Base-by-base conservation (phyloP, 345 rosid species). In the Citrus inodora region DNA sequence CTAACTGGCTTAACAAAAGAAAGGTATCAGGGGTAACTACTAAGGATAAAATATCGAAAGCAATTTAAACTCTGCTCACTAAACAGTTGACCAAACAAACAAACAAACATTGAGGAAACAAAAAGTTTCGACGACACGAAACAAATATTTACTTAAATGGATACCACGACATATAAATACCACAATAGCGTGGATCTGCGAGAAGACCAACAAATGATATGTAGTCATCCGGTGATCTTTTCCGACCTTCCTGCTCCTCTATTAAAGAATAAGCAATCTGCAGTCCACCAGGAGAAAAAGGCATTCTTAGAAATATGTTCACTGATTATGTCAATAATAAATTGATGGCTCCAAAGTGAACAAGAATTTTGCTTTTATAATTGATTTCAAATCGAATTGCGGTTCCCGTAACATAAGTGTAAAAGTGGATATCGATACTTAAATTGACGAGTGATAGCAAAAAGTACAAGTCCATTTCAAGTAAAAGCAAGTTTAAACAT, bases 121-220 rank as follows among this genome's bases (percentile, higher is more conserved):
- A 51, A 51, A 51, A 79, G 55, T 32, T 9, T 70, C 73, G 14
- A 22, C 53, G 42, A 68, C 73, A 70, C 8, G 40, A 70, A 86
- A 79, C 64, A 65, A 67, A 22, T 60, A 73, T 77, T 28, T 64
- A 83, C 70, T 62, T 71, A 78, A 84, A 81, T 61, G 74, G 53
- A 82, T 83, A 82, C 86, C 85, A 82, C 76, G 80, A 58, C 77
- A 79, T 79, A 84, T 79, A 86, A 83, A 82, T 95, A 95, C 97
- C 99, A 82, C 98, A 91, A 88, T 92, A 95, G 78, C 94, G 89
- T 86, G 97, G 94, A 88, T 95, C 99, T 40, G 98, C 99, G 66
- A 95, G 98, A 73, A 95, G 96, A 70, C 92, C 84, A 78, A 95
- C 99, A 87, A 95, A 93, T 51, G 99, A 95, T 86, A 95, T 95